Conservation (phyloP, 305 asterid species). For the Salvia sclarea region DNA sequence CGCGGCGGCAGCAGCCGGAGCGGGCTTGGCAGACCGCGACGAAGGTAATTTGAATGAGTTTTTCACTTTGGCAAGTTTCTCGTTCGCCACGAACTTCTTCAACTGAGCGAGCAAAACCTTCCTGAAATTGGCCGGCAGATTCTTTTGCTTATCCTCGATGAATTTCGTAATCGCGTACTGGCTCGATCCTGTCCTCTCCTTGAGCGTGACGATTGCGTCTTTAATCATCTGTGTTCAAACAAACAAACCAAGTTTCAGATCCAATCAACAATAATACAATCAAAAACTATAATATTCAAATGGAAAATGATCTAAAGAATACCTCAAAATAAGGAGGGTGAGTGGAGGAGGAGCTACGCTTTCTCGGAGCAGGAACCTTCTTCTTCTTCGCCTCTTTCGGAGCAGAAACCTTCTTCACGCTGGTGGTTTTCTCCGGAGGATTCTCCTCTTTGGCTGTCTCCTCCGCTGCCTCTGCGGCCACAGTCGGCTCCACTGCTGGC, state of each 20-base stretch:
- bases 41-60: slow-evolving; percentile 72
- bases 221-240: slow-evolving; percentile 59
- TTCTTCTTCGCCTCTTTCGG: slow-evolving; percentile 48
- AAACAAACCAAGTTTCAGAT: slow-evolving; percentile 20
- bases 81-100: slow-evolving; percentile 69
- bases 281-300: not conserved
- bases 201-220: slow-evolving; percentile 68
- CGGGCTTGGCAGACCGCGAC: slow-evolving; percentile 39
- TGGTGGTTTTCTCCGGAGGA: slow-evolving; percentile 33
- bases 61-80: slow-evolving; percentile 67
- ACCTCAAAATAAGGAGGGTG: slow-evolving; percentile 95
- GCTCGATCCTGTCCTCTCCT: slow-evolving; percentile 82
- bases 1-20: slow-evolving; percentile 35
- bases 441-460: slow-evolving; percentile 36
- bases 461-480: slow-evolving; percentile 10
- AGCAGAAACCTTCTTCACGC: slow-evolving; percentile 41
- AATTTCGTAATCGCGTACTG: slow-evolving; percentile 77
- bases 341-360: slow-evolving; percentile 51
- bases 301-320: not conserved
- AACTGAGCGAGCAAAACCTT: slow-evolving; percentile 72
- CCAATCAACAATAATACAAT: not conserved
- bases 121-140: slow-evolving; percentile 67
- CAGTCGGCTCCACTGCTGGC: slow-evolving; percentile 23
- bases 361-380: slow-evolving; percentile 54
- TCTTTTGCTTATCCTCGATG: slow-evolving; percentile 73